Percentiles rank a stretch among this genome's conserved stretches.
These are phyloP conservation scores for Cadophora sp. DNA, from an alignment of 2,329 filamentous ascomycete genomes.

Conservation along the genomic window DNA sequence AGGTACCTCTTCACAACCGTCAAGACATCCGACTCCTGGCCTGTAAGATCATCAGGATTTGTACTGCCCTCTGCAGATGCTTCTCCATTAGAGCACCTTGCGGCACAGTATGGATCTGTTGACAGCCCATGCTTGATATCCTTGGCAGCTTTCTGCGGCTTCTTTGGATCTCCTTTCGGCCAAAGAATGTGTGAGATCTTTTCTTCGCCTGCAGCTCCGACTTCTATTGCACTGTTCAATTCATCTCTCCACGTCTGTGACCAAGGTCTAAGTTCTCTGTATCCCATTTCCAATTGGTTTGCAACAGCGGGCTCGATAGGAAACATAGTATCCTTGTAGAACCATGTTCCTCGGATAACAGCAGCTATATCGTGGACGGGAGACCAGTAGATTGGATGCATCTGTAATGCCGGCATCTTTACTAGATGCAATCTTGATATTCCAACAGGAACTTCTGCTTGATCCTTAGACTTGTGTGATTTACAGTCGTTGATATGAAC, in stretches of 20 bases:
- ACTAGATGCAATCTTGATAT: slow-evolving; percentile 91
- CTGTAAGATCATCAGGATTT: slow-evolving; percentile 32
- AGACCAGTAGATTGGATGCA: slow-evolving; percentile 98
- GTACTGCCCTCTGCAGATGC: slow-evolving; percentile 61
- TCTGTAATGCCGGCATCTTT: slow-evolving; percentile 78
- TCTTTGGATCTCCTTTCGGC: slow-evolving; percentile 61
- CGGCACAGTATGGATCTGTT: slow-evolving; percentile 63
- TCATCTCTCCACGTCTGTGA: slow-evolving; percentile 93
- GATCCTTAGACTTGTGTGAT: slow-evolving; percentile 42
- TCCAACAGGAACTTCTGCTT: slow-evolving; percentile 77
- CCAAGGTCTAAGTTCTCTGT: slow-evolving; percentile 85
- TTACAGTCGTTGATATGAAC: slow-evolving; percentile 38
- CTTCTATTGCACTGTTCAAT: slow-evolving; percentile 85
- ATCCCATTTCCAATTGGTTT: slow-evolving; percentile 92
- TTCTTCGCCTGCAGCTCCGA: slow-evolving; percentile 88
- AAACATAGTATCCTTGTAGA: slow-evolving; percentile 94
- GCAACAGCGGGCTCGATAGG: slow-evolving; percentile 86
- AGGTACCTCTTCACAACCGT: slow-evolving; percentile 63
- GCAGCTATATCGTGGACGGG: slow-evolving; percentile 87
- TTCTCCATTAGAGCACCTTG: slow-evolving; percentile 64
- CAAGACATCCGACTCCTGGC: slow-evolving; percentile 29
- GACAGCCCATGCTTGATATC: slow-evolving; percentile 29
- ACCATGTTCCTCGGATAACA: slow-evolving; percentile 91
- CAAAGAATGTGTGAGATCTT: slow-evolving; percentile 85
- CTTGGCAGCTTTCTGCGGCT: slow-evolving; percentile 43